Evolutionary conservation across 1,284 basidiomycete species (phyloP).

Genomic region (Cystobasidiaceae sp.): DNA sequence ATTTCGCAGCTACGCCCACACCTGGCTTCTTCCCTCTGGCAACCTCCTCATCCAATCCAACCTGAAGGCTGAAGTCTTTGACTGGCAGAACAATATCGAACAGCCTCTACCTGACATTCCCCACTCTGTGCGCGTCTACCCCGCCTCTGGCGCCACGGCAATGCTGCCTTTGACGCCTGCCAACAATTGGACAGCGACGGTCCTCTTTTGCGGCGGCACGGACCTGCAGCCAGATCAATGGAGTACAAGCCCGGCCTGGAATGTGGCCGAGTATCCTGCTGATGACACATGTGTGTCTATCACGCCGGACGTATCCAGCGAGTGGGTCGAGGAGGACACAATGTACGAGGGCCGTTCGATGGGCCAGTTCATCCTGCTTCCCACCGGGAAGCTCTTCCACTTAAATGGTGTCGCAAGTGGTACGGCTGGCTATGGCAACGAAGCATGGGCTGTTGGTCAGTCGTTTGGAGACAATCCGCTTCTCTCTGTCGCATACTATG

Average conservation of each 20-base stretch:
- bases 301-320: slow-evolving; percentile 70
- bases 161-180: slow-evolving; percentile 85
- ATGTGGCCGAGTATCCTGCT: slow-evolving; percentile 58
- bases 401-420: slow-evolving; percentile 57
- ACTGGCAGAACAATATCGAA: slow-evolving; percentile 65
- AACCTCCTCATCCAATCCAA: slow-evolving; percentile 51
- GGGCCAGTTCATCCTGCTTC: slow-evolving; percentile 78
- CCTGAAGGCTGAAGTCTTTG: slow-evolving; percentile 49
- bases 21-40: slow-evolving; percentile 78
- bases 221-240: slow-evolving; percentile 61
- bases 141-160: slow-evolving; percentile 79
- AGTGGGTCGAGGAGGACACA: slow-evolving; percentile 62
- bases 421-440: slow-evolving; percentile 45
- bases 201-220: slow-evolving; percentile 58
- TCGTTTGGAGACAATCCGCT: slow-evolving; percentile 44
- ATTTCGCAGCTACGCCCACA: slow-evolving; percentile 60
- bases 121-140: slow-evolving; percentile 75
- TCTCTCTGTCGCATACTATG: slow-evolving; percentile 47
- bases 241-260: slow-evolving; percentile 60
- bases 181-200: slow-evolving; percentile 78
- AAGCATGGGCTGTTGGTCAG: slow-evolving; percentile 47
- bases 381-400: slow-evolving; percentile 65
- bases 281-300: slow-evolving; percentile 54
- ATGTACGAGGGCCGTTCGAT: slow-evolving; percentile 64
- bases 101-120: slow-evolving; percentile 50